phyloP scores from a whole-genome alignment of 306 rosid genomes.

The Vachellia collinsii region DNA sequence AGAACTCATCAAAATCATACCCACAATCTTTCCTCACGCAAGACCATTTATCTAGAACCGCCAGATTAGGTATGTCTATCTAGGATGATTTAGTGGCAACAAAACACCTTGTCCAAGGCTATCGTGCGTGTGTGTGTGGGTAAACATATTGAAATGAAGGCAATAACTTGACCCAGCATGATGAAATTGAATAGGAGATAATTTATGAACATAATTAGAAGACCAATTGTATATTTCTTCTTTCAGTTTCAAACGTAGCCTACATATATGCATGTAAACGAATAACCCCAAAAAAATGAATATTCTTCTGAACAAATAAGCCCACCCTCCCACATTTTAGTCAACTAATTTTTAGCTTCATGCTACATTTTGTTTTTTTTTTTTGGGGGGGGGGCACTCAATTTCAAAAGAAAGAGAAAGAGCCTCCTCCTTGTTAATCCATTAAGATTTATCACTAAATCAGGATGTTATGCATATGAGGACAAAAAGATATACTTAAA shows the following conservation, averaged over 20 bases:
- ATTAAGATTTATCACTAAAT: background rate
- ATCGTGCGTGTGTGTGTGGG: no score
- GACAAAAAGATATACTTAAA: background rate
- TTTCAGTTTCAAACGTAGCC: slow-evolving; percentile 12
- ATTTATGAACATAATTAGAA: slow-evolving; percentile 30
- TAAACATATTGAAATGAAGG: background rate
- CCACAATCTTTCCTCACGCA: background rate
- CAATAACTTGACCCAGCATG: background rate
- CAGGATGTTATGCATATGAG: slow-evolving; percentile 6
- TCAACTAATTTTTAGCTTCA: slow-evolving; percentile 8
- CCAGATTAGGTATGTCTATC: background rate
- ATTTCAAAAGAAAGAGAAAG: slow-evolving; percentile 12
- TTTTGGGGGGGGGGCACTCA: no score
- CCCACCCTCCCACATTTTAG: slow-evolving; percentile 6
- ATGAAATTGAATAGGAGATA: slow-evolving; percentile 7
- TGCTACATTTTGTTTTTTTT: no score
- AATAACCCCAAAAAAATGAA: background rate
- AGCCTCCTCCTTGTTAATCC: background rate
- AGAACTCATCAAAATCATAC: background rate
- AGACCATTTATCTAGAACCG: background rate
- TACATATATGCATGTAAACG: slow-evolving; percentile 6
- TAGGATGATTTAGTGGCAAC: background rate
- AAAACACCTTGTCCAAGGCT: background rate
- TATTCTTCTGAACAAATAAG: slow-evolving; percentile 13
- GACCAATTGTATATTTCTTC: slow-evolving; percentile 15